Conservation (phyloP, 108 stramenopile species). For the Cylindrotheca closterium region DNA sequence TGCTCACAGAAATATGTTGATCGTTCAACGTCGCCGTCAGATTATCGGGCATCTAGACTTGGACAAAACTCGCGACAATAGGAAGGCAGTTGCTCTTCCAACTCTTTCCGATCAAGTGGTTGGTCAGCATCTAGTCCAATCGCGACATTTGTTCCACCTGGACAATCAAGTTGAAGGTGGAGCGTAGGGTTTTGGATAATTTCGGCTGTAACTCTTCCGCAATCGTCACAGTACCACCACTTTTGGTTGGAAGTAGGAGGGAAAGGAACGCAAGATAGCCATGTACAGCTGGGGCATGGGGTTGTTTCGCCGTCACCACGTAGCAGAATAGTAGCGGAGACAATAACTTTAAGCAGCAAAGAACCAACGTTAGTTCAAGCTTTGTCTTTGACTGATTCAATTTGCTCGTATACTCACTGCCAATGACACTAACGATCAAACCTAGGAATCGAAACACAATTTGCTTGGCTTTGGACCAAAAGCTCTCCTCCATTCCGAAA, state of each 20-base stretch:
- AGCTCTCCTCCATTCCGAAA: slow-evolving; percentile 65
- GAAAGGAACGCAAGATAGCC: slow-evolving; percentile 83
- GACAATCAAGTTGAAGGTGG: slow-evolving; percentile 65
- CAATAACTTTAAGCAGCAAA: slow-evolving; percentile 36
- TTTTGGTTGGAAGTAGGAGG: slow-evolving; percentile 67
- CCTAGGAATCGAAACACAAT: slow-evolving; percentile 62
- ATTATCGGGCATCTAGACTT: not conserved
- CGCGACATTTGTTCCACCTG: slow-evolving; percentile 50
- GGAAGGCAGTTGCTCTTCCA: slow-evolving; percentile 46
- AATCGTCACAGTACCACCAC: slow-evolving; percentile 94
- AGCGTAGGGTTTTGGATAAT: slow-evolving; percentile 51
- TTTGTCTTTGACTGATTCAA: no score
- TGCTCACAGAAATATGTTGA: no score
- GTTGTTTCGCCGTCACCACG: slow-evolving; percentile 55
- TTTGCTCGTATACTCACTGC: slow-evolving; percentile 31
- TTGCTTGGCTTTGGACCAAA: slow-evolving; percentile 32
- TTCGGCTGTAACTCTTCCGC: slow-evolving; percentile 70
- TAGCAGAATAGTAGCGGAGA: slow-evolving; percentile 62
- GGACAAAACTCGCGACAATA: slow-evolving; percentile 59
- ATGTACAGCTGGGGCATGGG: slow-evolving; percentile 73
- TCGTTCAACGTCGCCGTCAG: no score
- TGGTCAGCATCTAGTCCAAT: slow-evolving; percentile 29
- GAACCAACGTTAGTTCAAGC: no score
- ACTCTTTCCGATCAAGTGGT: slow-evolving; percentile 13
- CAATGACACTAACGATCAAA: slow-evolving; percentile 62